A percentile compares a stretch with the other conserved stretches of the same genome.
Evolutionary conservation across 1,284 basidiomycete species (phyloP).

Genomic region (Porogramme epimiltina): DNA sequence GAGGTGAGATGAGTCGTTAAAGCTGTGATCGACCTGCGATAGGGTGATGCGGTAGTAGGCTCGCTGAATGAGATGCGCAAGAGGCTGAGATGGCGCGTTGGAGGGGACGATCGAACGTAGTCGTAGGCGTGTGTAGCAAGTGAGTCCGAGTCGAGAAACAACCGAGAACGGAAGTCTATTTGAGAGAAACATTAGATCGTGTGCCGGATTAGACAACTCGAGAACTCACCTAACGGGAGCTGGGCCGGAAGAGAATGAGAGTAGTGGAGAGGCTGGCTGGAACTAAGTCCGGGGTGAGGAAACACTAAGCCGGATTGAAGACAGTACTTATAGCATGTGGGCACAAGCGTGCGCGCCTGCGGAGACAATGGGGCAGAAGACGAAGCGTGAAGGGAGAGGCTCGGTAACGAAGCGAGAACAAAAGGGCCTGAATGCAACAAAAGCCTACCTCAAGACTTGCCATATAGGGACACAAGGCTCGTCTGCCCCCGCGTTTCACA

Average conservation of each 20-base stretch:
- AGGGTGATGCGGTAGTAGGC: constrained; percentile 28
- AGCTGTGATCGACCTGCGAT: constrained; percentile 70
- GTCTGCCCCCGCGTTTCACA: constrained; percentile 16
- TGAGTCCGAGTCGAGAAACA: constrained; percentile 24
- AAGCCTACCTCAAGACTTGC: constrained; percentile 27
- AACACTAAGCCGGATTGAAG: constrained; percentile 16
- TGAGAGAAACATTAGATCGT: not conserved
- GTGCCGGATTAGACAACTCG: not conserved
- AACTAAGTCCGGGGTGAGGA: constrained; percentile 39
- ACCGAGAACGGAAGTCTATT: constrained; percentile 18
- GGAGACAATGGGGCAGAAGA: constrained; percentile 33
- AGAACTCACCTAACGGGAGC: constrained; percentile 36
- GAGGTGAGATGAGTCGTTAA: constrained; percentile 22
- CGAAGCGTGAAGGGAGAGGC: constrained; percentile 15
- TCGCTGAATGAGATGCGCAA: constrained; percentile 30
- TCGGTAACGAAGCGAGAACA: constrained; percentile 36
- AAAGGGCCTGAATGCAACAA: constrained; percentile 32
- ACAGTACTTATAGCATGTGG: constrained; percentile 34
- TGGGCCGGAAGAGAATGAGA: constrained; percentile 31
- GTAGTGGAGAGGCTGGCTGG: constrained; percentile 31
- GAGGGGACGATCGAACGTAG: constrained; percentile 24
- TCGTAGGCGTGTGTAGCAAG: constrained; percentile 32
- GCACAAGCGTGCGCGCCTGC: constrained; percentile 22
- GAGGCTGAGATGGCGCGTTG: constrained; percentile 14
- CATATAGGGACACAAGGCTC: constrained; percentile 31